Evolutionary conservation across 2,329 filamentous ascomycete species (phyloP), one percentile per base, ranked within the genome.

Genomic region (Aspergillus amoenus): DNA sequence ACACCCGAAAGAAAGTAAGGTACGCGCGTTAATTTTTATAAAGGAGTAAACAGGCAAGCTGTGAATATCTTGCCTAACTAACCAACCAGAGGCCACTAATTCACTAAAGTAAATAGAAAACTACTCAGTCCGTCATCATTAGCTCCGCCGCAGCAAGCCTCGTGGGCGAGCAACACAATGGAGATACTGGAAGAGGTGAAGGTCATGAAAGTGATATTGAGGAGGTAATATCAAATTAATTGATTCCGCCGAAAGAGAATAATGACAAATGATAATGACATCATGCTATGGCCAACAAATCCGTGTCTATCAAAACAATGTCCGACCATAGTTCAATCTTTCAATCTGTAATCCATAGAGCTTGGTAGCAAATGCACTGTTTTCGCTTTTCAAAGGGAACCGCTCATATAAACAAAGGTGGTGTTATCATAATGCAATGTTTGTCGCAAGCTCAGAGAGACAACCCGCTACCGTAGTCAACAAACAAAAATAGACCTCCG

Each of bases 261-360:
- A 11, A 34, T 18, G 30, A 42, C 30, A 17, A 6, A 52, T 18
- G 27, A 46, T 7, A 59, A 60, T 59, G 57, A 58, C 44, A 57
- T 57, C 57, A 60, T 58, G 48, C 21, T 56, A 49, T 44, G 52
- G 32, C 48, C 41, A 49, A 58, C 27, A 18, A 22, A 43, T 17
- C 50, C 50, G 55, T 44, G 49, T 55, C 50, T 61, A 57, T 59
- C 42, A 50, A 40, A 56, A 47, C 41, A 55, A 55, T 39, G 43
- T 52, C 46, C 47, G 53, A 47, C 51, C 49, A 41, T 54, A 34
- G 47, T 48, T 52, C 21, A 21, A 21, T 21, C 47, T 57, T 48
- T 52, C 21, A 21, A 21, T 21, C 47, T 57, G 46, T 58, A 58
- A 17, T 51, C 54, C 39, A 53, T 34, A 57, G 43, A 21, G 43